phyloP scores from a whole-genome alignment of 1,139 yeast species.

The Hyphopichia fennica region DNA sequence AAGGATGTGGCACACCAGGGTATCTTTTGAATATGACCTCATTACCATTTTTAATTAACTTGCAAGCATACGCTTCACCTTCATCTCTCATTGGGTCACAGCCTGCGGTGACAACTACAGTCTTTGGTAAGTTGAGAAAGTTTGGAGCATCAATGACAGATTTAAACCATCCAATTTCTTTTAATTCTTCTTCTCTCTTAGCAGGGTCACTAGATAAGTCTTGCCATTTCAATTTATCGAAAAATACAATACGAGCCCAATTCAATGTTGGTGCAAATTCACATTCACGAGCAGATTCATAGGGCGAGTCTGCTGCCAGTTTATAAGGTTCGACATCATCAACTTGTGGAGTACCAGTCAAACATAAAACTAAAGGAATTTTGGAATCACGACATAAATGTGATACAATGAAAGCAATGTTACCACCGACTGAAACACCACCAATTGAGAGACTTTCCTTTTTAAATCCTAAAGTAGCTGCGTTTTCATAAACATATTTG shows the following conservation, averaged over 20 bases:
- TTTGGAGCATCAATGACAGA: conserved; percentile 18
- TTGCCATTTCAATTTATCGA: conserved; percentile 23
- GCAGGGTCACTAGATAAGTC: conserved; percentile 11
- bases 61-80: conserved; percentile 27
- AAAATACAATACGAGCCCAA: conserved; percentile 27
- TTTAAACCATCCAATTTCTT: conserved; percentile 19
- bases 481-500: conserved; percentile 14
- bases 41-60: conserved; percentile 19
- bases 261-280: conserved; percentile 25
- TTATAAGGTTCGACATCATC: conserved; percentile 16
- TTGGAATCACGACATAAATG: conserved; percentile 18
- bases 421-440: conserved; percentile 25
- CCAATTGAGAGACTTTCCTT: conserved; percentile 19
- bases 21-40: conserved; percentile 18
- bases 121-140: conserved; percentile 18
- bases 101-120: conserved; percentile 25
- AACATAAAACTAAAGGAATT: conserved; percentile 19
- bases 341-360: conserved; percentile 31
- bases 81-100: conserved; percentile 28
- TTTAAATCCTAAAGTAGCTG: conserved; percentile 7
- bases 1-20: conserved; percentile 26
- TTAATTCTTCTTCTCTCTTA: conserved; percentile 9
- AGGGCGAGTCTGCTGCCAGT: conserved; percentile 22
- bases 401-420: conserved; percentile 18
- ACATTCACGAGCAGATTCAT: conserved; percentile 15